Conservation (phyloP, 768 basidiomycete species). For the Xerocomellus amylosporus region DNA sequence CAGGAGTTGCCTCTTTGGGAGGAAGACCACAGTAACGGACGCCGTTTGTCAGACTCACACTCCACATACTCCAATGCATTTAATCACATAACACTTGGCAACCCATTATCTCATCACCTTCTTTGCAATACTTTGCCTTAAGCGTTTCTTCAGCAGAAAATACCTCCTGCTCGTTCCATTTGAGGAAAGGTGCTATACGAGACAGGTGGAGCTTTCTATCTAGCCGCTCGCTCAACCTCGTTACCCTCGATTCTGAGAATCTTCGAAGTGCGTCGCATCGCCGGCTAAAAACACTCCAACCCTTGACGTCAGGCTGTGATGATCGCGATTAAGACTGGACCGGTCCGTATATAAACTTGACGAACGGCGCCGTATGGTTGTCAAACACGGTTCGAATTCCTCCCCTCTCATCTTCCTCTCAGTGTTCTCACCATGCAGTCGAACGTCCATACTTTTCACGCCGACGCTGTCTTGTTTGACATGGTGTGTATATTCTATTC, state of each 20-base stretch:
- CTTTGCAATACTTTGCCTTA: neutral
- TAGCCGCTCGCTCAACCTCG: slow-evolving; percentile 1
- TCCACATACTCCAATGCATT: slow-evolving; percentile 3
- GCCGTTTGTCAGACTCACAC: neutral
- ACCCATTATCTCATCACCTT: neutral
- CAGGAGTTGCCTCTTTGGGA: slow-evolving; percentile 15
- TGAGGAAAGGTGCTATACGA: neutral
- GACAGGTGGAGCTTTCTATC: slow-evolving; percentile 13
- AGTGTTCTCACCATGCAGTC: slow-evolving; percentile 19
- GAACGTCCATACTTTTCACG: slow-evolving; percentile 40
- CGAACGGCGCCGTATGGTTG: neutral
- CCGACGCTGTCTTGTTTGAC: slow-evolving; percentile 63
- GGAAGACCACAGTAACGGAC: neutral
- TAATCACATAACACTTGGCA: neutral
- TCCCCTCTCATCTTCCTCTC: neutral
- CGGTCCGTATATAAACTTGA: slow-evolving; percentile 23
- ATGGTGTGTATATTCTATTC: slow-evolving; percentile 44
- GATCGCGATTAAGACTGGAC: slow-evolving; percentile 3
- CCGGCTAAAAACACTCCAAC: slow-evolving; percentile 6
- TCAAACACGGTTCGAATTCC: slow-evolving; percentile 17
- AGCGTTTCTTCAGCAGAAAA: neutral
- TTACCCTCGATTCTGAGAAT: slow-evolving; percentile 5
- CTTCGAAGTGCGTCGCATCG: neutral
- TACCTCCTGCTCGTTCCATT: neutral
- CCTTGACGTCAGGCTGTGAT: slow-evolving; percentile 31